Base-by-base conservation (phyloP, 257 asterid species). In the Schizonepeta tenuifolia region DNA sequence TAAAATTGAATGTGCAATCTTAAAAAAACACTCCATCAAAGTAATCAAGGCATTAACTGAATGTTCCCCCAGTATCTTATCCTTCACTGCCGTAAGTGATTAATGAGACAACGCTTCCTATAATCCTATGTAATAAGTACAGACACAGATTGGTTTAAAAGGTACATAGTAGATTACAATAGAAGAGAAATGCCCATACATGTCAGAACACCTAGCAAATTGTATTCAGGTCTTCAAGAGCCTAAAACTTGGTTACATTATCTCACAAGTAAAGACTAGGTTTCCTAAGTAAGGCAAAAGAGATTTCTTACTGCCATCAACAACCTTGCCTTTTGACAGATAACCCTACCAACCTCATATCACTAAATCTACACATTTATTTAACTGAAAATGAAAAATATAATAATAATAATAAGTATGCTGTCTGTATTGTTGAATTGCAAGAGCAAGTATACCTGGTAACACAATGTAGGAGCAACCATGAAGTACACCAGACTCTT, bases 401-500 rank as follows among this genome's bases (percentile, higher is more conserved):
- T n/a, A n/a, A n/a, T n/a, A n/a, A n/a, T n/a, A n/a, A n/a, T n/a
- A n/a, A n/a, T 65, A 36, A 55, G 70, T 44, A 14, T 53, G 76
- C 49, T 51, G 46, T 67, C 38, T 18, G 15, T 22, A 72, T 35
- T 55, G 28, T 53, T 64, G 66, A 47, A 26, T 54, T 62, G 68
- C 53, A 72, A 66, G 40, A 50, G 72, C 35, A 21, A 46, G 46
- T 53, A 68, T 84, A 95, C 99, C 97, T 95, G 99, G 82, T 92
- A 95, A 80, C 99, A 95, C 64, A 95, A 76, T 20, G 99, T 95
- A 46, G 99, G 99, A 77, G 99, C 97, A 75, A 90, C 84, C 94
- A 92, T 83, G 84, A 95, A 92, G 85, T 95, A 95, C 47, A 49
- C 90, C 79, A 95, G 78, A 84, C 95, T 86, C 88, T 83, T 84